phyloP scores from a whole-genome alignment of 306 rosid species.

The Calophaca sinica region DNA sequence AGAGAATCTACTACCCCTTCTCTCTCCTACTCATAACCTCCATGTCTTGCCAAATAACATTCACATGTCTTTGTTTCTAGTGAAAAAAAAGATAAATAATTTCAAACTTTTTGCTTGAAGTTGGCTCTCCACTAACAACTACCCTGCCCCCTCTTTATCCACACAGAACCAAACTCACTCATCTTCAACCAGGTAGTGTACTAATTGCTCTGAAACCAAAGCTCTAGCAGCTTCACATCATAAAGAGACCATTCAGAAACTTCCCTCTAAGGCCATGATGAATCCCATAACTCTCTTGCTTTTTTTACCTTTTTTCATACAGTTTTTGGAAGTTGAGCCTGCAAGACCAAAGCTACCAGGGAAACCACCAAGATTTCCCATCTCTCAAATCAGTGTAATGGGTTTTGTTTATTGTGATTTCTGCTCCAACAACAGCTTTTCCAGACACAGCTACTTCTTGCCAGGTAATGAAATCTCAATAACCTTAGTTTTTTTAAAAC shows the following conservation, averaged over 20 bases:
- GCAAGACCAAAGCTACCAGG: slow-evolving; percentile 52
- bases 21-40: slow-evolving; percentile 73
- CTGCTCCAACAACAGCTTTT: slow-evolving; percentile 92
- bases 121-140: slow-evolving; percentile 59
- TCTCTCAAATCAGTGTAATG: slow-evolving; percentile 86
- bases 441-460: slow-evolving; percentile 86
- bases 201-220: slow-evolving; percentile 50
- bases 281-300: slow-evolving; percentile 55
- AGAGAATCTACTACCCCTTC: slow-evolving; percentile 54
- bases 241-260: slow-evolving; percentile 43
- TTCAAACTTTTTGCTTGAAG: slow-evolving; percentile 54
- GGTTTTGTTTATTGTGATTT: slow-evolving; percentile 95
- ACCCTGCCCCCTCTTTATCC: slow-evolving; percentile 57
- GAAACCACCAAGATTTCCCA: slow-evolving; percentile 46
- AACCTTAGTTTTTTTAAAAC: not conserved
- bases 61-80: slow-evolving; percentile 88
- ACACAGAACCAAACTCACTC: slow-evolving; percentile 46
- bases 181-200: slow-evolving; percentile 46
- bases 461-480: slow-evolving; percentile 54
- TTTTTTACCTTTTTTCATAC: slow-evolving; percentile 57
- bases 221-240: slow-evolving; percentile 33
- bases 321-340: slow-evolving; percentile 62
- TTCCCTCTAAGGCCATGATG: slow-evolving; percentile 51
- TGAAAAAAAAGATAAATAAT: slow-evolving; percentile 56
- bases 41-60: slow-evolving; percentile 73